A percentile compares a stretch with the other conserved stretches of the same genome.
phyloP scores from a whole-genome alignment of 192 early-diverging fungal genomes.

The Spinellus fusiger region DNA sequence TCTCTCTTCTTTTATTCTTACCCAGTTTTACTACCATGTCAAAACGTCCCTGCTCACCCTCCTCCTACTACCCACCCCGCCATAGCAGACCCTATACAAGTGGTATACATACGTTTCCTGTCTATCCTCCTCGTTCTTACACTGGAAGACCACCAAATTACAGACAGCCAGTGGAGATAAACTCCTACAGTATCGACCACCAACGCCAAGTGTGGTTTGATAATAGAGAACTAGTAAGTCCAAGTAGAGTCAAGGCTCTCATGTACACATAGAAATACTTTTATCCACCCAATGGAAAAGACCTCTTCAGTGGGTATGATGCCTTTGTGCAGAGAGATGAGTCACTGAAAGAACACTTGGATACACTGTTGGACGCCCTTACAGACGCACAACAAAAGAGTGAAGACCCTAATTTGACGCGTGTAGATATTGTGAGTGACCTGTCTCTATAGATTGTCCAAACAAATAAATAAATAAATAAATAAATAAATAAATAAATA shows the following conservation, averaged over 20 bases:
- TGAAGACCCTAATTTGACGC: not conserved
- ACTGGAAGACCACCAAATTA: slow-evolving; percentile 38
- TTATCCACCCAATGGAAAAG: slow-evolving; percentile 40
- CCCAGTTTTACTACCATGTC: not conserved
- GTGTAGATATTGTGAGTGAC: slow-evolving; percentile 28
- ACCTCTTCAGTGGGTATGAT: slow-evolving; percentile 64
- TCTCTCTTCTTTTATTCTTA: not conserved
- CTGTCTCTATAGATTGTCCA: not conserved
- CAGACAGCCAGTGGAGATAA: slow-evolving; percentile 58
- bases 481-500: slow-evolving; percentile 21
- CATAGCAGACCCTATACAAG: not conserved
- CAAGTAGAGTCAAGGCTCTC: not conserved
- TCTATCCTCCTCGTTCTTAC: slow-evolving; percentile 30
- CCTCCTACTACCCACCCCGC: not conserved
- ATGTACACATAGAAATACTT: slow-evolving; percentile 46
- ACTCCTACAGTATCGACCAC: slow-evolving; percentile 59
- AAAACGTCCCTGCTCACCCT: no score
- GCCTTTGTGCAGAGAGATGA: slow-evolving; percentile 59
- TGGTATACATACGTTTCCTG: slow-evolving; percentile 14
- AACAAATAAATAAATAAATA: slow-evolving; percentile 15
- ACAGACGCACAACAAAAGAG: slow-evolving; percentile 22
- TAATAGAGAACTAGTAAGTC: slow-evolving; percentile 45
- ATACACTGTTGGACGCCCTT: slow-evolving; percentile 69
- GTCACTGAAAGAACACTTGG: slow-evolving; percentile 66
- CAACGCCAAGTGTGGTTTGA: slow-evolving; percentile 55